Percentiles rank a stretch among this genome's conserved stretches.
Evolutionary conservation across 441 rosid species (phyloP).

Genomic region (Eruca vesicaria): DNA sequence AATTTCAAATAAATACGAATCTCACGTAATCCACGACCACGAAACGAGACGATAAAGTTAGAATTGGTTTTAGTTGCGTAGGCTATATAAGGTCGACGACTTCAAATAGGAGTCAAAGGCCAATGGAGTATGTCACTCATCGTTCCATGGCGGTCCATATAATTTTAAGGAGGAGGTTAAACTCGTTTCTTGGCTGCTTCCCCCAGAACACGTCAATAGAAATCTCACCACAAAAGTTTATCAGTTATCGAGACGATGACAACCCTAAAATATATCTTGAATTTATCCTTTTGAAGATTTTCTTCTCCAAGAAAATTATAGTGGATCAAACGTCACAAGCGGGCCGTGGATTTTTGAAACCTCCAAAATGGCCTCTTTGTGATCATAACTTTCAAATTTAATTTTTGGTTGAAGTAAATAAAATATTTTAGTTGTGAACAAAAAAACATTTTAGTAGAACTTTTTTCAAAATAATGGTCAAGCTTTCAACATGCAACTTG

Average conservation of each 20-base stretch:
- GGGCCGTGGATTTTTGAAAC: background rate
- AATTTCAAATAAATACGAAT: background rate
- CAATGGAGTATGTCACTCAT: background rate
- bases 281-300: background rate
- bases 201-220: background rate
- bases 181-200: background rate
- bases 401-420: background rate
- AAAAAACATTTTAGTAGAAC: too few species aligned
- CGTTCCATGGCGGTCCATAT: constrained; percentile 1
- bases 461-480: background rate
- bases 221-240: background rate
- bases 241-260: background rate
- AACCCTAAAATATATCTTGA: background rate
- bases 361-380: background rate
- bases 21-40: background rate
- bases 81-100: background rate
- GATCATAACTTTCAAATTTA: background rate
- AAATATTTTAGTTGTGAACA: background rate
- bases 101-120: background rate
- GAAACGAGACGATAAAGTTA: background rate
- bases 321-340: background rate
- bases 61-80: background rate
- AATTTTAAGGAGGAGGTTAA: background rate
- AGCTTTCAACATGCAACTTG: background rate
- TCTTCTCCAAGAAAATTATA: background rate